Conservation (phyloP, 306 rosid genomes). For the Cucurbita ficifolia region DNA sequence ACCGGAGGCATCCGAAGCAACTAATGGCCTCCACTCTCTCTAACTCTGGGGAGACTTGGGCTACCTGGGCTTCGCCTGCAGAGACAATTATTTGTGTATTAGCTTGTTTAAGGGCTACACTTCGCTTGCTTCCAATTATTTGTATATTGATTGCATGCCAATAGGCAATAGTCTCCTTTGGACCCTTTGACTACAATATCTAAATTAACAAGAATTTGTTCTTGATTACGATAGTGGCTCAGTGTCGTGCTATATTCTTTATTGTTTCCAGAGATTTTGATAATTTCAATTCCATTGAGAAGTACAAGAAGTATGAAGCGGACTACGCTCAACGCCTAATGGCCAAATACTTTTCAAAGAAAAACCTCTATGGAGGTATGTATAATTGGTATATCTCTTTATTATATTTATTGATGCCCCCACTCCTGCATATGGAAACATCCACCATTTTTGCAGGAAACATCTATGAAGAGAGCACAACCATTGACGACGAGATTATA, state of each 20-base stretch:
- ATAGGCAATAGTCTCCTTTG: background rate
- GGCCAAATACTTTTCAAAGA: conserved; percentile 39
- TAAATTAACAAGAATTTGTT: background rate
- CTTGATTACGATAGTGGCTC: background rate
- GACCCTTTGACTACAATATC: background rate
- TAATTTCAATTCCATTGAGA: conserved; percentile 16
- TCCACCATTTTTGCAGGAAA: conserved; percentile 18
- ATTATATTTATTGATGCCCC: background rate
- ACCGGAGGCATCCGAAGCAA: background rate
- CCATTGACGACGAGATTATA: conserved; percentile 21
- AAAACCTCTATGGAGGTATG: conserved; percentile 36
- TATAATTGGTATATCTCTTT: background rate
- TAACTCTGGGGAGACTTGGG: background rate
- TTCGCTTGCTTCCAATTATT: background rate
- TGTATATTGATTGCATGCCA: background rate
- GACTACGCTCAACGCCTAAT: conserved; percentile 30
- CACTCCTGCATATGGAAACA: background rate
- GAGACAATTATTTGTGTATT: background rate
- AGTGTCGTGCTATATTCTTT: background rate
- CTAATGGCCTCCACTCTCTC: background rate
- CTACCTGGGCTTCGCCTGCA: background rate
- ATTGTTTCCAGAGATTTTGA: conserved; percentile 19
- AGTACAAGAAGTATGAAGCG: conserved; percentile 36
- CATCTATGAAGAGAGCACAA: conserved; percentile 22
- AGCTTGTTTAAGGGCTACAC: background rate